Evolutionary conservation across 192 early-diverging fungal genomes (phyloP).

Genomic region (Linderina pennispora): DNA sequence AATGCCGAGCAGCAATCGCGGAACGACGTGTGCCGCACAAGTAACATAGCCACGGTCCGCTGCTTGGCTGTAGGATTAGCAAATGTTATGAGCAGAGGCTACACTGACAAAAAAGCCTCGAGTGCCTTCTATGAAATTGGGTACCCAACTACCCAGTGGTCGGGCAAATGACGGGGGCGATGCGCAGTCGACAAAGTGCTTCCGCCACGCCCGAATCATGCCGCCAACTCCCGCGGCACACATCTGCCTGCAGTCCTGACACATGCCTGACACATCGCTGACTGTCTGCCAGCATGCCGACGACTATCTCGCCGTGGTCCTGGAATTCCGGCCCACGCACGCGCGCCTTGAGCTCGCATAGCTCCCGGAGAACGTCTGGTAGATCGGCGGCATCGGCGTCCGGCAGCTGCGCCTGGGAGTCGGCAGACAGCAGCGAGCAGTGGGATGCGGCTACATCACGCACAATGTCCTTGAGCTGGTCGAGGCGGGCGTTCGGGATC

Average conservation of each 20-base stretch:
- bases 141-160: slow-evolving; percentile 31
- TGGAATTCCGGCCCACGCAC: slow-evolving; percentile 26
- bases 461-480: slow-evolving; percentile 4
- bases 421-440: slow-evolving; percentile 3
- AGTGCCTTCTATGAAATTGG: too few species aligned
- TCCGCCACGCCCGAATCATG: slow-evolving; percentile 26
- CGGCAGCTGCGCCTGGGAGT: not conserved
- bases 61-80: too few species aligned
- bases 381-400: not conserved
- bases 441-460: not conserved
- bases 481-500: slow-evolving; percentile 13
- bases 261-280: slow-evolving; percentile 6
- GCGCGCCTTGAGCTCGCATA: slow-evolving; percentile 17
- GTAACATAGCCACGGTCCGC: too few species aligned
- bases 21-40: too few species aligned
- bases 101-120: too few species aligned
- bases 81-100: too few species aligned
- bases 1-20: too few species aligned
- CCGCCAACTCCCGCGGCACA: slow-evolving; percentile 12
- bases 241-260: slow-evolving; percentile 10
- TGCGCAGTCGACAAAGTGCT: slow-evolving; percentile 34
- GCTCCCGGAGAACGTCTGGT: slow-evolving; percentile 8
- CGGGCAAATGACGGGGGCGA: slow-evolving; percentile 27
- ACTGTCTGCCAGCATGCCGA: not conserved
- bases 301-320: slow-evolving; percentile 36